Percentiles rank a stretch among this genome's conserved stretches.
Conservation (phyloP, 1,284 basidiomycete genomes). For the Gomphus bonarii region DNA sequence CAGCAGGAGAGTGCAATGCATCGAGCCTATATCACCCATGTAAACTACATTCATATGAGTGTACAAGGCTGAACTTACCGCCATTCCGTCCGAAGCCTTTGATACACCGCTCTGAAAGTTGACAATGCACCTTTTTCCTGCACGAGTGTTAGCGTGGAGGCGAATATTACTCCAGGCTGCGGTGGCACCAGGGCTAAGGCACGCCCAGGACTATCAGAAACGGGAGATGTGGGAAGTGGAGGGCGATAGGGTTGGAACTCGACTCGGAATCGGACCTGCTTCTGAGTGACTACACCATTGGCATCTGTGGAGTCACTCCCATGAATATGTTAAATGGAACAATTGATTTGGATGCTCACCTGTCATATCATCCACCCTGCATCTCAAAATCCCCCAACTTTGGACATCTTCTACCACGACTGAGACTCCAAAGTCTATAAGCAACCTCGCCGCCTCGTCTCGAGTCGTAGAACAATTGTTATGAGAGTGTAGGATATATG, state of each 20-base stretch:
- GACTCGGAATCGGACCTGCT: slow-evolving; percentile 50
- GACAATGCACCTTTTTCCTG: slow-evolving; percentile 85
- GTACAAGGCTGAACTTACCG: slow-evolving; percentile 12
- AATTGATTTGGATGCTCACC: slow-evolving; percentile 17
- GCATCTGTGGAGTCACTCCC: neutral
- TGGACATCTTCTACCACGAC: slow-evolving; percentile 41
- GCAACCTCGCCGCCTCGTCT: slow-evolving; percentile 50
- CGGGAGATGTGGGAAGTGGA: slow-evolving; percentile 10
- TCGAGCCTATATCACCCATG: neutral
- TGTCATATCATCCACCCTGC: slow-evolving; percentile 49
- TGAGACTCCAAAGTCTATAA: slow-evolving; percentile 57
- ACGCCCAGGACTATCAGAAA: slow-evolving; percentile 6
- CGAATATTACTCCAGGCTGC: slow-evolving; percentile 14
- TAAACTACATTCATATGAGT: neutral
- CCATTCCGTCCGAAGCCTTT: slow-evolving; percentile 62
- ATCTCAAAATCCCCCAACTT: slow-evolving; percentile 41
- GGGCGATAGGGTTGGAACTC: slow-evolving; percentile 39
- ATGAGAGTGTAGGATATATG: slow-evolving; percentile 59
- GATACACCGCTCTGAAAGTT: slow-evolving; percentile 69
- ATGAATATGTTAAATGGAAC: neutral
- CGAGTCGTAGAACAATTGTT: slow-evolving; percentile 56
- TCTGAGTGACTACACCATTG: slow-evolving; percentile 27
- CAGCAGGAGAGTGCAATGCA: neutral
- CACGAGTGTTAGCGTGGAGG: slow-evolving; percentile 51
- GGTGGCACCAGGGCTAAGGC: slow-evolving; percentile 1